phyloP scores from a whole-genome alignment of 83 land plant species.

The Picea mariana region DNA sequence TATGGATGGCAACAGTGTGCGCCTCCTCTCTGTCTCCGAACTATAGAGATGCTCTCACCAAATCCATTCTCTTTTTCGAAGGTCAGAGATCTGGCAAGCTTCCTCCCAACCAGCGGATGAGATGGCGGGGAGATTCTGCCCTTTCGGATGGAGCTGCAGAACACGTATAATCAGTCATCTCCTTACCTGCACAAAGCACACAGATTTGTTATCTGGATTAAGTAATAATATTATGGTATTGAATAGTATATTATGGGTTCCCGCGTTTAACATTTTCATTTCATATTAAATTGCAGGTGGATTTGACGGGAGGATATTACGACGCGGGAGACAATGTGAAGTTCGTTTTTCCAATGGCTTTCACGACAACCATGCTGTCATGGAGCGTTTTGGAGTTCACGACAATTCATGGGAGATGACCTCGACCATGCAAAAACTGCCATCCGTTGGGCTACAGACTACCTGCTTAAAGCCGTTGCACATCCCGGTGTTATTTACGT shows the following conservation, averaged over 20 bases:
- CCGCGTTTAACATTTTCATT: not conserved
- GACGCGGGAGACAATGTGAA: conserved; percentile 90
- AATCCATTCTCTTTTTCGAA: too few relatives aligned
- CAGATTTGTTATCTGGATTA: not conserved
- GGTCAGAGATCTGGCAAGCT: too few relatives aligned
- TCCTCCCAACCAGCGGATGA: too few relatives aligned
- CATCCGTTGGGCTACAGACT: conserved; percentile 70
- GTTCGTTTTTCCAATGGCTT: conserved; percentile 93
- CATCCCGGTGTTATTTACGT: conserved; percentile 41
- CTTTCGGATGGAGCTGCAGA: not conserved
- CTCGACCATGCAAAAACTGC: conserved; percentile 50
- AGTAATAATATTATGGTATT: too few relatives aligned
- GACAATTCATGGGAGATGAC: conserved; percentile 36
- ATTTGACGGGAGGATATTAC: conserved; percentile 70
- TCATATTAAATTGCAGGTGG: conserved; percentile 37
- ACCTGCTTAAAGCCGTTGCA: conserved; percentile 53
- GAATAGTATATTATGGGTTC: not conserved
- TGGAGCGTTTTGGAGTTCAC: conserved; percentile 68
- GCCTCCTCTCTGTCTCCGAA: too few relatives aligned
- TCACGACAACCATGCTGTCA: conserved; percentile 62
- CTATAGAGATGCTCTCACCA: too few relatives aligned
- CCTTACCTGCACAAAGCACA: not conserved
- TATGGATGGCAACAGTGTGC: too few relatives aligned
- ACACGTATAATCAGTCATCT: not conserved
- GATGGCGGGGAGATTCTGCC: too few relatives aligned